phyloP scores from a whole-genome alignment of 2,329 filamentous ascomycete genomes.

The Cladophialophora yegresii region DNA sequence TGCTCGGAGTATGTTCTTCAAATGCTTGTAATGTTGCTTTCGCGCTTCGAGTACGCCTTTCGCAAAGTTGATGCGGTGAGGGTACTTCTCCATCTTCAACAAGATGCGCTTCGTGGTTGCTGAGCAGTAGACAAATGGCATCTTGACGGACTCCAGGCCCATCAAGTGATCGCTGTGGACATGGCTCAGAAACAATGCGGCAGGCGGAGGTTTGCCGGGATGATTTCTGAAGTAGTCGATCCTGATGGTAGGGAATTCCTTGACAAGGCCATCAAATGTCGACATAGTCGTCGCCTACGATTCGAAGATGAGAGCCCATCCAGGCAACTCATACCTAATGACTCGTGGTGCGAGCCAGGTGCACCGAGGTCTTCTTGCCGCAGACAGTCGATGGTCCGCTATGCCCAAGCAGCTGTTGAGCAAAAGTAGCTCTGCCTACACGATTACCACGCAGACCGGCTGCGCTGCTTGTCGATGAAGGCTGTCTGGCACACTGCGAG shows the following conservation, averaged over 20 bases:
- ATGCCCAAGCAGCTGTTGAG: neutral
- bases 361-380: neutral
- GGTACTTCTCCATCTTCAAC: constrained; percentile 74
- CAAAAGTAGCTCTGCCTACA: neutral
- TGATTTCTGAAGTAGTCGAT: constrained; percentile 78
- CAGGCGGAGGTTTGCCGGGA: constrained; percentile 58
- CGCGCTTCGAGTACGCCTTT: constrained; percentile 74
- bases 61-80: constrained; percentile 78
- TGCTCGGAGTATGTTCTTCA: constrained; percentile 72
- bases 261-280: constrained; percentile 70
- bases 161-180: constrained; percentile 86
- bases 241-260: constrained; percentile 77
- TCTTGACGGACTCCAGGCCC: constrained; percentile 73
- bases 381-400: neutral
- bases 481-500: constrained; percentile 5
- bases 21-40: constrained; percentile 73
- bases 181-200: constrained; percentile 89
- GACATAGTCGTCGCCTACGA: constrained; percentile 59
- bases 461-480: neutral
- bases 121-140: constrained; percentile 89
- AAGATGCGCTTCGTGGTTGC: constrained; percentile 78
- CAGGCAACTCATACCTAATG: neutral
- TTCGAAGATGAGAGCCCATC: neutral
- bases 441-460: neutral
- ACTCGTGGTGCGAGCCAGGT: neutral